phyloP scores from a whole-genome alignment of 148 eudicot genomes.

The Dysphania ambrosioides region DNA sequence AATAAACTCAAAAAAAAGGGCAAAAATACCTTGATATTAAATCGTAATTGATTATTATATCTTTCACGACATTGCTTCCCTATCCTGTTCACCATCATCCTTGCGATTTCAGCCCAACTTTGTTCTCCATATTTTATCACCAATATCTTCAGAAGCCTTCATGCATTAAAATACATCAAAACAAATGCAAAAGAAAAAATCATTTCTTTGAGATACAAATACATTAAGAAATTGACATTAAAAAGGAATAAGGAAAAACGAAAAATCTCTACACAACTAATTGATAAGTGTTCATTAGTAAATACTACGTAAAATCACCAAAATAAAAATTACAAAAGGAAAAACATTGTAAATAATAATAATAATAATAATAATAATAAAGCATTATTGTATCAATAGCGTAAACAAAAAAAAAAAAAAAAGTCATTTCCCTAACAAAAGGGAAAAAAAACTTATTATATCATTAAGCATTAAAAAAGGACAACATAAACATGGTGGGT shows the following conservation, averaged over 20 bases:
- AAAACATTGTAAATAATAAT: too few relatives aligned
- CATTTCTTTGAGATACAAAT: background rate
- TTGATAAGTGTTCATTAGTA: background rate
- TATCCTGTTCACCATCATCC: constrained; percentile 47
- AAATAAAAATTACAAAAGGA: too few relatives aligned
- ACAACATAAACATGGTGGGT: background rate
- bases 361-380: too few relatives aligned
- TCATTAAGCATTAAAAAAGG: too few relatives aligned
- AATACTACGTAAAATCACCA: too few relatives aligned
- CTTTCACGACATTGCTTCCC: constrained; percentile 91
- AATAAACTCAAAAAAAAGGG: background rate
- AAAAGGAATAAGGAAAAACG: background rate
- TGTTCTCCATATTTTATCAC: constrained; percentile 47
- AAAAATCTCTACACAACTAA: background rate
- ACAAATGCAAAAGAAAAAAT: background rate
- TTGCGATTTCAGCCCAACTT: constrained; percentile 62
- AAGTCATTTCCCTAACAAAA: too few relatives aligned
- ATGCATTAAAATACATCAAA: background rate
- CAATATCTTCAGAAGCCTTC: constrained; percentile 38
- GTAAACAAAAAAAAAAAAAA: too few relatives aligned
- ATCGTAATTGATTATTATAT: constrained; percentile 83
- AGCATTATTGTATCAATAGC: background rate
- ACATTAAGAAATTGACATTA: background rate
- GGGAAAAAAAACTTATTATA: too few relatives aligned
- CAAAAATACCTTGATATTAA: constrained; percentile 72